These are phyloP conservation scores for Fraxinus latifolia DNA, from an alignment of 305 asterid species.

Conservation along the genomic window DNA sequence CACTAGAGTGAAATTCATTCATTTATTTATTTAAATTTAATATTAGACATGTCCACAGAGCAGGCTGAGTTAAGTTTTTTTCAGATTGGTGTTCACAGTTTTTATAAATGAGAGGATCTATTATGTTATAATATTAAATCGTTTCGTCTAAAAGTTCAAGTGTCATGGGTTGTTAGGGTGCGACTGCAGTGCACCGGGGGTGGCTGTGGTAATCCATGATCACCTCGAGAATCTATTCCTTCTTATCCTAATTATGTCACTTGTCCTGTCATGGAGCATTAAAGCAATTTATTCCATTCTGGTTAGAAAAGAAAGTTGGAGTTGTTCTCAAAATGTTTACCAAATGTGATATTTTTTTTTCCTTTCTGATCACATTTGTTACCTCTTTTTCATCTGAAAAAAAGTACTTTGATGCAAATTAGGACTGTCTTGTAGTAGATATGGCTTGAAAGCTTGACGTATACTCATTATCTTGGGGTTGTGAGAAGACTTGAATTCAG, in stretches of 20 bases:
- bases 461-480: neutral
- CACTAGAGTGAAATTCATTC: neutral
- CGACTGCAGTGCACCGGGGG: neutral
- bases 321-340: neutral
- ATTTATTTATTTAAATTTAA: neutral
- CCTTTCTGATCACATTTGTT: neutral
- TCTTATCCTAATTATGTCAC: neutral
- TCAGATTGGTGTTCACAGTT: neutral
- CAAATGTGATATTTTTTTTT: neutral
- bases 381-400: neutral
- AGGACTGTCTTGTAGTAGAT: neutral
- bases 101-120: neutral
- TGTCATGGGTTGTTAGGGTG: neutral
- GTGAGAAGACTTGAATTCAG: neutral
- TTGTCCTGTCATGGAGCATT: neutral
- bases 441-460: neutral
- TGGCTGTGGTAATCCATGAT: neutral
- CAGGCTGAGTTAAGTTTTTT: neutral
- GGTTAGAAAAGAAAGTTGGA: neutral
- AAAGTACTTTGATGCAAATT: neutral
- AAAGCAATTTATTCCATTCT: neutral
- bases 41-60: neutral
- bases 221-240: neutral
- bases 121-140: neutral
- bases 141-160: neutral